Evolutionary conservation across 305 asterid genomes (phyloP).

Genomic region (Coffea humblotiana): DNA sequence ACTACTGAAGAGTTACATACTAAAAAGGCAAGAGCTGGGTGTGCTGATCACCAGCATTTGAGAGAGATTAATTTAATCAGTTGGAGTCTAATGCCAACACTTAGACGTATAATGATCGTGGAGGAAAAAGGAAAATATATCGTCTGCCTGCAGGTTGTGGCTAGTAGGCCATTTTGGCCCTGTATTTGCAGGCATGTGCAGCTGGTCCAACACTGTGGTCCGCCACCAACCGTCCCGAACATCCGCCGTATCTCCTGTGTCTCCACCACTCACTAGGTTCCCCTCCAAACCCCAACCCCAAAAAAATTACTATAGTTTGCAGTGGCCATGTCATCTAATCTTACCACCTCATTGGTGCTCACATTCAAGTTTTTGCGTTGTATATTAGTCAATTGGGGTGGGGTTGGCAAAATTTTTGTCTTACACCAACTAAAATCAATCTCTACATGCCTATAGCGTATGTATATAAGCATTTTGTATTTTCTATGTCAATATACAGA

Average conservation of each 20-base stretch:
- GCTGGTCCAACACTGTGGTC: conserved; percentile 13
- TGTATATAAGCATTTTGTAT: background rate
- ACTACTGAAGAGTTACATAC: background rate
- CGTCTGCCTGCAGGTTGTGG: background rate
- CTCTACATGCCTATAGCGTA: background rate
- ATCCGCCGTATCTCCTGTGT: conserved; percentile 26
- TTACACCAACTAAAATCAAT: background rate
- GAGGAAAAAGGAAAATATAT: background rate
- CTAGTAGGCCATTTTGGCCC: no score
- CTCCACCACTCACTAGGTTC: conserved; percentile 4
- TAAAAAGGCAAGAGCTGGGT: background rate
- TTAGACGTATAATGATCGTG: no score
- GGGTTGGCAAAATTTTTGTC: conserved; percentile 26
- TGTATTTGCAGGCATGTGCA: conserved; percentile 11
- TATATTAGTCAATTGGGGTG: conserved; percentile 5
- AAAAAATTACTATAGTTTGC: background rate
- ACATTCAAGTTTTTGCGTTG: conserved; percentile 7
- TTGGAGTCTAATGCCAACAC: background rate
- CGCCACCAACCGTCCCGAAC: conserved; percentile 25
- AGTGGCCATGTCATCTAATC: background rate
- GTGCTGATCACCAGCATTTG: background rate
- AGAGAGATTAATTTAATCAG: background rate
- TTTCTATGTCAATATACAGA: background rate
- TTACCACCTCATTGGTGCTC: conserved; percentile 8
- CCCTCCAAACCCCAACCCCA: background rate